Base-by-base conservation (phyloP, 2,329 filamentous ascomycete genomes). In the Parasarocladium wereldwijsianum region DNA sequence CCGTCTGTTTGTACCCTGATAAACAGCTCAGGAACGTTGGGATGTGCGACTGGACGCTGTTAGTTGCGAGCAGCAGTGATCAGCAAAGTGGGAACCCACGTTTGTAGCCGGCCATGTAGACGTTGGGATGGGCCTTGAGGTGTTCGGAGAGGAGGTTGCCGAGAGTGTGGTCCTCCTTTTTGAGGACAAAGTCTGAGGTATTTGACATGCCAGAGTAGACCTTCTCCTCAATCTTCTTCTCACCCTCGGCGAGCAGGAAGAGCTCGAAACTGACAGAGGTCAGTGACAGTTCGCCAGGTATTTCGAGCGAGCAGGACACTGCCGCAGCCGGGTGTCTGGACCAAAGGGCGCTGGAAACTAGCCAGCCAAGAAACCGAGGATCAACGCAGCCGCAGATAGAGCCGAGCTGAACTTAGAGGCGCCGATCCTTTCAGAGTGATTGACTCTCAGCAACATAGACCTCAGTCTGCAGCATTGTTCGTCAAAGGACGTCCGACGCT, bases 141-240 rank as follows among this genome's bases (percentile, higher is more conserved):
- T 87, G 82, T 46, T 83, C 76, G 27, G 79, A 71, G 33, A 98
- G 68, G 33, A 98, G 67, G 54, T 98, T 94, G 43, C 78, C 90
- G 16, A 98, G 70, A 1, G 87, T 94, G 58, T 94, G 87, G 45
- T 98, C 90, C 54, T 98, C 90, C 55, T 94, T 96, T 57, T 84
- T 83, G 57, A 98, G 76, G 35, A 83, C 75, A 60, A 98, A 98
- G 55, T 94, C 81, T 8, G 84, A 81, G n/a, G 82, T 85, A 51
- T 93, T 93, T 14, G 87, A 83, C 50, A 93, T 85, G 93, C 87
- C 83, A 34, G 86, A 90, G 51, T 93, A 90, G 6, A 83, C 67
- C 48, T 81, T 78, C 57, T 85, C 77, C 36, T 85, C 79, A 34
- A 93, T 83, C 60, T 94, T 96, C 64, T 87, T 90, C 67, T 98